Conservation (phyloP, 495 filamentous ascomycete species). For the Penicillium manginii region DNA sequence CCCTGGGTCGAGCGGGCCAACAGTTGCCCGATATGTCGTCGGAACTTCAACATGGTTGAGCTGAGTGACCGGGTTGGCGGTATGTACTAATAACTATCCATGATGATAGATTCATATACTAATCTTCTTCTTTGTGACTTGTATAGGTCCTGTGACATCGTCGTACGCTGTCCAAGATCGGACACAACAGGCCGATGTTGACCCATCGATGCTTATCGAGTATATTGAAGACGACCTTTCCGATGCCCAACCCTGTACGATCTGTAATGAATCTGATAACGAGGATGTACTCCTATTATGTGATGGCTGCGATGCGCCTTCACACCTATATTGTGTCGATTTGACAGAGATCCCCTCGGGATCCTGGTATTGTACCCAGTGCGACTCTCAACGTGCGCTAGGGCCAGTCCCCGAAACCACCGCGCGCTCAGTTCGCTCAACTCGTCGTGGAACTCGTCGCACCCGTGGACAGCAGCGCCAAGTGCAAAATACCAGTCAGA, state of each 20-base stretch:
- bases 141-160: conserved; percentile 70
- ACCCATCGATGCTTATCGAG: conserved; percentile 76
- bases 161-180: conserved; percentile 86
- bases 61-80: conserved; percentile 77
- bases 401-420: conserved; percentile 38
- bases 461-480: conserved; percentile 54
- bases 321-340: conserved; percentile 87
- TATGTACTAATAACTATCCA: conserved; percentile 46
- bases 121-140: background rate
- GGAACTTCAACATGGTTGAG: conserved; percentile 85
- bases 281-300: conserved; percentile 84
- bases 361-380: conserved; percentile 85
- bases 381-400: conserved; percentile 57
- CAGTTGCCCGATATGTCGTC: conserved; percentile 95
- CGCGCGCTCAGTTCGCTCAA: conserved; percentile 33
- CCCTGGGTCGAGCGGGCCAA: conserved; percentile 96
- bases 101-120: conserved; percentile 7
- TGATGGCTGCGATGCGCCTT: conserved; percentile 81
- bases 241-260: conserved; percentile 70
- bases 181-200: conserved; percentile 86
- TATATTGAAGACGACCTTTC: conserved; percentile 69
- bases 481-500: conserved; percentile 46
- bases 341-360: conserved; percentile 71
- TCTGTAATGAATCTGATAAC: conserved; percentile 75
- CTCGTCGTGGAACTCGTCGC: conserved; percentile 49